Conservation (phyloP, 108 stramenopile species). For the Skeletonema menzelii region DNA sequence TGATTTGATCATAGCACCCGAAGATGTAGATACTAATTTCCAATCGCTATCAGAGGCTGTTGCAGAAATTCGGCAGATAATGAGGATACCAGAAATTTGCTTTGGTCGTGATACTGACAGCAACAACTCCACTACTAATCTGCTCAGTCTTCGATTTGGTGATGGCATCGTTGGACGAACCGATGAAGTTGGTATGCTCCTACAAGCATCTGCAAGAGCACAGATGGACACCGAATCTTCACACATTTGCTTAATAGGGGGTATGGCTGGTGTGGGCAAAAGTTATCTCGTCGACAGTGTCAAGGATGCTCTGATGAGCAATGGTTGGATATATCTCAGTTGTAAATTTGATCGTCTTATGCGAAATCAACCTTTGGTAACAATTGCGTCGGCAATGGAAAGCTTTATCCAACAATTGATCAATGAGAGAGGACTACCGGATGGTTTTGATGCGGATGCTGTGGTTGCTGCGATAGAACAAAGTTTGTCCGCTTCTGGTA, state of each 20-base stretch:
- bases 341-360: not conserved
- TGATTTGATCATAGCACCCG: not conserved
- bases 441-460: not conserved
- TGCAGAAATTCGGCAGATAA: not conserved
- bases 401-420: not conserved
- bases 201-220: not conserved
- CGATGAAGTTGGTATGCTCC: not conserved
- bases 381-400: not conserved
- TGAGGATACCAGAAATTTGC: not conserved
- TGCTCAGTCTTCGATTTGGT: not conserved
- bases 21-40: not conserved
- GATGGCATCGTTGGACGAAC: not conserved
- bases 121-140: not conserved
- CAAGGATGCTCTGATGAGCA: not conserved
- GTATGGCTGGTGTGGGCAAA: not conserved
- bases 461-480: not conserved
- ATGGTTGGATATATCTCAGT: slow-evolving; percentile 6
- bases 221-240: not conserved
- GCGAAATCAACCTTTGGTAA: not conserved
- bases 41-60: not conserved
- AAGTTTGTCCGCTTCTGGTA: not conserved
- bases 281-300: not conserved
- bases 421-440: not conserved
- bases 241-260: not conserved
- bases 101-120: not conserved